phyloP scores from a whole-genome alignment of 2,329 filamentous ascomycete genomes.

The Rutstroemia sp. region DNA sequence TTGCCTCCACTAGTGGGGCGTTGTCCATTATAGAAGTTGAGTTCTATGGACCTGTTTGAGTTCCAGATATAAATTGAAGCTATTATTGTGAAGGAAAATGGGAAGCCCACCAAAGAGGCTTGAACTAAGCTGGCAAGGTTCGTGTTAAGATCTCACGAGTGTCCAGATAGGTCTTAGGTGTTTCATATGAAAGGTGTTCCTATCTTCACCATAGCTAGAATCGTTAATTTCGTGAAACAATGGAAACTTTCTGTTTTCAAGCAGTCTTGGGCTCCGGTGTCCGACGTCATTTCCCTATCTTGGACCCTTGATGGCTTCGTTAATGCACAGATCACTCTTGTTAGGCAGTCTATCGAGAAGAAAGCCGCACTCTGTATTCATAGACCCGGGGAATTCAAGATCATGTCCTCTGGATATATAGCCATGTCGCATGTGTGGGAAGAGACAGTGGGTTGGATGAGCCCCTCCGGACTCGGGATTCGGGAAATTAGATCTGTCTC shows the following conservation, averaged over 20 bases:
- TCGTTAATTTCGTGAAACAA: too few relatives aligned
- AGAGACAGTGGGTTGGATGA: constrained; percentile 9
- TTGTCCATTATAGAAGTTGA: too few relatives aligned
- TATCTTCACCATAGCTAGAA: too few relatives aligned
- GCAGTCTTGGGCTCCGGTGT: not conserved
- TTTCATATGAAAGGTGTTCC: not conserved
- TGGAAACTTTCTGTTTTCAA: not conserved
- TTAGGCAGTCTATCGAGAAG: constrained; percentile 1
- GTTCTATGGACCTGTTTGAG: too few relatives aligned
- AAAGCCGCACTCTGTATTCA: constrained; percentile 6
- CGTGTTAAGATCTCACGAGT: too few relatives aligned
- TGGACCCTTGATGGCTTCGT: not conserved
- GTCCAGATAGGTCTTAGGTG: not conserved
- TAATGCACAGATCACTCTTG: not conserved
- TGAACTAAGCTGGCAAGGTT: too few relatives aligned
- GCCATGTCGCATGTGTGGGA: constrained; percentile 10
- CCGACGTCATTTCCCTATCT: not conserved
- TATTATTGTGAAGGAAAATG: too few relatives aligned
- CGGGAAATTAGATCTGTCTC: not conserved
- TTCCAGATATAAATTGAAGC: too few relatives aligned
- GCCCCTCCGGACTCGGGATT: not conserved
- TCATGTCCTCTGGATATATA: constrained; percentile 1
- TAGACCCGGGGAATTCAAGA: constrained; percentile 1
- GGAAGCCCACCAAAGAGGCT: too few relatives aligned
- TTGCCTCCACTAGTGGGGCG: too few relatives aligned